Evolutionary conservation across 805 yeast species (phyloP), one percentile per base, ranked within the genome.

Genomic region (Peterozyma toletana): DNA sequence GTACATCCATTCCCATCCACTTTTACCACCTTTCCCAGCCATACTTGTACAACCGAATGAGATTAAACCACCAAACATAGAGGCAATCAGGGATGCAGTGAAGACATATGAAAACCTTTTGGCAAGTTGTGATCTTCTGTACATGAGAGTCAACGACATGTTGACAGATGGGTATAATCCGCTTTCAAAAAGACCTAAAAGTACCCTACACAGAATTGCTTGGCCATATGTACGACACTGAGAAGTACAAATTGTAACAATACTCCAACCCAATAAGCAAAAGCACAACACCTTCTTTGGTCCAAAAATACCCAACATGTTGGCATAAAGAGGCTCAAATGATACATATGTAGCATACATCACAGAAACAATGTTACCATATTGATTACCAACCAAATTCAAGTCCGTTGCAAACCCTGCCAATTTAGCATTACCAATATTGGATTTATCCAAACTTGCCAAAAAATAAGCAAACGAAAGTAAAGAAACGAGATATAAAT

Each of bases 21-120:
- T 40, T 27, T 40, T 37, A 13, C 41, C 39, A 10, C 45, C 46
- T 1, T 52, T 51, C 2, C 60, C 50, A 21, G 58, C 44, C 35
- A 60, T 54, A 30, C 57, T 53, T 3, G 55, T 45, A 40, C 77
- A 63, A 16, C 75, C 80, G 46, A 64, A 68, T 0, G 73, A 69
- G 29, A 75, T 63, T 18, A 73, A 57, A n/a, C 83, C 83, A 41
- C 80, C 78, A 55, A 78, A 74, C 1, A 78, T 77, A 37, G 77
- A 72, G 9, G 80, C 71, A 35, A 77, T 54, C 45, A 77, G 73
- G 9, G 82, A 73, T 29, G 77, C 71, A 31, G 73, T 64, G 53
- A 75, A 75, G 38, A 77, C 66, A 43, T 68, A 65, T 5, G 77
- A 68, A 47, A 71, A 60, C 39, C 81, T 60, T 21, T 66, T 59